phyloP scores from a whole-genome alignment of 2,329 filamentous ascomycete genomes.

The Gyromitra esculenta region DNA sequence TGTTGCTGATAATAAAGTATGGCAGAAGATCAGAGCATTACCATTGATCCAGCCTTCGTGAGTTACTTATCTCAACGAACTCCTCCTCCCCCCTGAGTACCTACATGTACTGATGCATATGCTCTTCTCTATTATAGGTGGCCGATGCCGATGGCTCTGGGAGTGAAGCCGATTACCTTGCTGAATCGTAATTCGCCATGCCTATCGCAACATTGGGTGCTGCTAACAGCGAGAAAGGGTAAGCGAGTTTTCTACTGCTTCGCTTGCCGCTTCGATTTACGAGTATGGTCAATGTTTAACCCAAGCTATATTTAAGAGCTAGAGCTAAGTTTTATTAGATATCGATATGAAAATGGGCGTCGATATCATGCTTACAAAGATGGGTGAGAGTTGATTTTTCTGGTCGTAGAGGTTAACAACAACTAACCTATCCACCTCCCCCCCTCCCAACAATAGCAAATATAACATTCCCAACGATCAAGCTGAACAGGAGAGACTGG shows the following conservation, averaged over 20 bases:
- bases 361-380: conserved; percentile 41
- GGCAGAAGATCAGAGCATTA: background rate
- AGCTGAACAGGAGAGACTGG: conserved; percentile 40
- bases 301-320: background rate
- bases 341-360: conserved; percentile 47
- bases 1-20: background rate
- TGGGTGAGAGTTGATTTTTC: background rate
- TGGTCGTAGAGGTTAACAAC: background rate
- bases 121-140: background rate
- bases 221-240: background rate
- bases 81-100: background rate
- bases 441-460: conserved; percentile 55
- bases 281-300: conserved; percentile 12
- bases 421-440: background rate
- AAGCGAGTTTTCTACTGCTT: conserved; percentile 38
- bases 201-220: background rate
- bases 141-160: background rate
- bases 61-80: conserved; percentile 3
- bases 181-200: background rate
- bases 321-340: conserved; percentile 32
- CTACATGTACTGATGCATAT: background rate
- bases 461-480: conserved; percentile 72
- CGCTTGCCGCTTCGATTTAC: conserved; percentile 33
- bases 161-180: background rate
- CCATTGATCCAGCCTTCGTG: conserved; percentile 27